Evolutionary conservation across 2,329 filamentous ascomycete genomes (phyloP), one percentile per base, ranked within the genome.

Genomic region (Epichloe sp.): DNA sequence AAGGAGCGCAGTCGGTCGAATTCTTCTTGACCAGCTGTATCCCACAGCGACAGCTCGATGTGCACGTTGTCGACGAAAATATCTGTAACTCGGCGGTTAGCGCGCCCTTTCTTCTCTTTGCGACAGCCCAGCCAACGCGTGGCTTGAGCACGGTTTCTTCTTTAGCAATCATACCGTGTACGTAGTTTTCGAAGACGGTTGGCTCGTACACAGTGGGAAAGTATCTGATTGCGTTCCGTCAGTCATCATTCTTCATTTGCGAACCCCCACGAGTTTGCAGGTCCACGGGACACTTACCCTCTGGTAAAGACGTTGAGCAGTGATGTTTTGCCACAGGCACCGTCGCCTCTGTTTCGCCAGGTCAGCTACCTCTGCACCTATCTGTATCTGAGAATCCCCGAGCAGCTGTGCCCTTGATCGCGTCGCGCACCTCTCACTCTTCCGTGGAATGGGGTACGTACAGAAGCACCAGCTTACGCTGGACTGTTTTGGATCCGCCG

Each of bases 191-290:
- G 70, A 96, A 96, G 58, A 96, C 91, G 37, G 91, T 98, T 50
- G 93, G 93, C 71, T 97, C 90, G 73, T 97, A 97, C 63, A 97
- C 91, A 52, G 91, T 96, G 48, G 91, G 91, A 69, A 98, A 98
- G 70, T 96, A 95, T 57, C 88, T 91, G 61, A 31, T 49, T 41
- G 37, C 45, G 14, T 19, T n/a, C 23, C 17, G 11, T 35, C 46
- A 55, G 40, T 42, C 19, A 17, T 15, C 6, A 12, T 50, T n/a
- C 26, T 40, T 40, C 42, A 23, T 40, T 35, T 23, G 37, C 46
- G 10, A 4, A 14, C 40, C 19, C 45, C 15, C n/a, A 23, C 12
- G 17, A 21, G 19, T 17, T 11, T 19, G 17, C 5, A 12, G 19
- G 17, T 11, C 11, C 35, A 31, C 21, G 7, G 7, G 21, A 40